These are phyloP conservation scores for Lentinula sp. DNA, from an alignment of 768 basidiomycete species.

Conservation along the genomic window DNA sequence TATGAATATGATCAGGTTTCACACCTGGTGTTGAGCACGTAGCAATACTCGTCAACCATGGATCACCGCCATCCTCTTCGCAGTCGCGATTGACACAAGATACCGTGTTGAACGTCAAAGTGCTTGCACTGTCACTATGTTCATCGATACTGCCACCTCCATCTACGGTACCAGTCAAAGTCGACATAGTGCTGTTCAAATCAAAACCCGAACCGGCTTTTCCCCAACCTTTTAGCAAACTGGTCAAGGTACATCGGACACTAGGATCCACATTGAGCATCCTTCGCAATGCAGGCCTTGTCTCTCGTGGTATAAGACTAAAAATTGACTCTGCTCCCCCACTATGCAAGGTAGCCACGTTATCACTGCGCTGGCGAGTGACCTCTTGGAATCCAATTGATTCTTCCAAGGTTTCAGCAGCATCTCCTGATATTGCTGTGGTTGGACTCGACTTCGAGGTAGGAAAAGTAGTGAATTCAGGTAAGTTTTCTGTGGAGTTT, in stretches of 20 bases:
- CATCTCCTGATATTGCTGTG: background rate
- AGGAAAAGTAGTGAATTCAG: background rate
- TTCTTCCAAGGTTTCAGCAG: constrained; percentile 9
- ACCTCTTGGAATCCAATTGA: constrained; percentile 17
- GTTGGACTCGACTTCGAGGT: background rate
- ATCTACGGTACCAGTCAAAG: background rate
- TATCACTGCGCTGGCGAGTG: constrained; percentile 35
- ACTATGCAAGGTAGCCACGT: constrained; percentile 62
- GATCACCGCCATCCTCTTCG: constrained; percentile 78
- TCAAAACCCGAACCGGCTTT: constrained; percentile 36
- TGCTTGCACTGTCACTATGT: constrained; percentile 12
- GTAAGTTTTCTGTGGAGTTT: constrained; percentile 69
- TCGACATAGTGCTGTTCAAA: background rate
- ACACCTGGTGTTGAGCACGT: constrained; percentile 52
- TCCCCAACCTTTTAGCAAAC: constrained; percentile 77
- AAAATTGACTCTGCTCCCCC: constrained; percentile 92
- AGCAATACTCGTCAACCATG: constrained; percentile 76
- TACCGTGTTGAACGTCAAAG: background rate
- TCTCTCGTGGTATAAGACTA: constrained; percentile 92
- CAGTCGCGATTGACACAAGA: constrained; percentile 59
- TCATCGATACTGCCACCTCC: constrained; percentile 36
- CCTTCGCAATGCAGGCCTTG: constrained; percentile 80
- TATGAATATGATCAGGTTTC: constrained; percentile 56
- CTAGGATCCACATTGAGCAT: constrained; percentile 92
- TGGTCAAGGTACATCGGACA: constrained; percentile 87